Conservation (phyloP, 257 asterid species). For the Voacanga thouarsii region DNA sequence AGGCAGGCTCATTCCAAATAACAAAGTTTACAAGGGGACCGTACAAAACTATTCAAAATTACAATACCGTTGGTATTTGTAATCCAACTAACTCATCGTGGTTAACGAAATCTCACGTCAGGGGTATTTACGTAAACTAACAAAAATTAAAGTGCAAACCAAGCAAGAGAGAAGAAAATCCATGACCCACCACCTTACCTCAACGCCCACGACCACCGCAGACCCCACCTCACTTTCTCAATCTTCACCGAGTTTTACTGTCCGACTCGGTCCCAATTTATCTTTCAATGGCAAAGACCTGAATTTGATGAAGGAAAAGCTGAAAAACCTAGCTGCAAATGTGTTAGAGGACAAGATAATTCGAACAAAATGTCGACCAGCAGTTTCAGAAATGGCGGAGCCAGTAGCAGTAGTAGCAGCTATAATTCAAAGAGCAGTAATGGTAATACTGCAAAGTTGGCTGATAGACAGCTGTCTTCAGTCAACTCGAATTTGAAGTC, state of each 20-base stretch:
- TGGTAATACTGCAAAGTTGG: constrained; percentile 36
- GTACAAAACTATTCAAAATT: not conserved
- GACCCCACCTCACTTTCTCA: constrained; percentile 21
- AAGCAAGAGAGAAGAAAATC: not conserved
- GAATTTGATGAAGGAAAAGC: constrained; percentile 12
- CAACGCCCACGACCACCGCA: constrained; percentile 10
- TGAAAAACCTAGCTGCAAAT: constrained; percentile 7
- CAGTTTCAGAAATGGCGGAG: constrained; percentile 48
- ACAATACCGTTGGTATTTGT: constrained; percentile 9
- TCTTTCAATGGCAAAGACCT: not conserved
- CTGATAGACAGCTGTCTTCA: constrained; percentile 30
- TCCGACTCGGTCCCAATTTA: not conserved
- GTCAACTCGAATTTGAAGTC: constrained; percentile 39
- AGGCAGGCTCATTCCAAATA: too few species aligned
- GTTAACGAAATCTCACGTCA: not conserved
- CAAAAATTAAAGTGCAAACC: constrained; percentile 16
- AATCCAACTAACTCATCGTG: constrained; percentile 2
- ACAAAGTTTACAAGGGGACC: not conserved
- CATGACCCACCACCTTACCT: constrained; percentile 28
- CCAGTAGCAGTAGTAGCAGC: constrained; percentile 16
- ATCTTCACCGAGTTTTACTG: constrained; percentile 10
- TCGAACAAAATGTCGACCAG: constrained; percentile 37
- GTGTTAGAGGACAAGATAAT: not conserved
- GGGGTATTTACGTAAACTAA: not conserved
- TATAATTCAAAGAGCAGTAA: not conserved